These are phyloP conservation scores for Fusarium sp. DNA, from an alignment of 2,329 filamentous ascomycete genomes.

Conservation along the genomic window DNA sequence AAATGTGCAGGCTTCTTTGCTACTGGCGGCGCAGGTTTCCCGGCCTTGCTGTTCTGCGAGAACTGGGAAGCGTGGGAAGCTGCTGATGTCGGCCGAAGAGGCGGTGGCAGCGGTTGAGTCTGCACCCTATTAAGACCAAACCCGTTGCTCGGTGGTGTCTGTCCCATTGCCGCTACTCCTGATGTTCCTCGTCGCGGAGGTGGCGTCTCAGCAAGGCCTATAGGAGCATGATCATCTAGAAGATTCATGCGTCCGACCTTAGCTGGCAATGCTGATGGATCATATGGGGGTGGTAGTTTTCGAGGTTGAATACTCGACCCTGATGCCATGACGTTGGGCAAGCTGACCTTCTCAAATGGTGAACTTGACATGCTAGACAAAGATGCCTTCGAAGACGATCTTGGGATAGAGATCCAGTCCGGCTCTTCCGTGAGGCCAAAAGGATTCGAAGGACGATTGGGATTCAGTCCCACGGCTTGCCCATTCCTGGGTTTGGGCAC, in stretches of 20 bases:
- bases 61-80: constrained; percentile 51
- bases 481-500: constrained; percentile 67
- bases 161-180: constrained; percentile 30
- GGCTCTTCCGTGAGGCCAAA: constrained; percentile 79
- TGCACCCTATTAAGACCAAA: constrained; percentile 41
- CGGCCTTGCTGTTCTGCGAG: constrained; percentile 48
- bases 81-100: constrained; percentile 50
- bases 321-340: constrained; percentile 59
- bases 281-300: constrained; percentile 64
- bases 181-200: constrained; percentile 58
- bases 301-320: constrained; percentile 59
- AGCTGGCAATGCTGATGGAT: constrained; percentile 59
- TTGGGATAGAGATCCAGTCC: constrained; percentile 82
- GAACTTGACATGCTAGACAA: constrained; percentile 70
- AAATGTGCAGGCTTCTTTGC: constrained; percentile 73
- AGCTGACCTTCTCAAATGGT: constrained; percentile 68
- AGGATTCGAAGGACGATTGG: constrained; percentile 81
- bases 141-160: constrained; percentile 23
- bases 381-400: constrained; percentile 64
- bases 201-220: constrained; percentile 51
- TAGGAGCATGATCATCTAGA: constrained; percentile 53
- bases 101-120: constrained; percentile 45
- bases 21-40: constrained; percentile 65
- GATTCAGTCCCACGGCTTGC: constrained; percentile 74
- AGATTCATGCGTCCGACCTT: constrained; percentile 59